These are phyloP conservation scores for Santalum album DNA, from an alignment of 164 flowering plant species.

Conservation along the genomic window DNA sequence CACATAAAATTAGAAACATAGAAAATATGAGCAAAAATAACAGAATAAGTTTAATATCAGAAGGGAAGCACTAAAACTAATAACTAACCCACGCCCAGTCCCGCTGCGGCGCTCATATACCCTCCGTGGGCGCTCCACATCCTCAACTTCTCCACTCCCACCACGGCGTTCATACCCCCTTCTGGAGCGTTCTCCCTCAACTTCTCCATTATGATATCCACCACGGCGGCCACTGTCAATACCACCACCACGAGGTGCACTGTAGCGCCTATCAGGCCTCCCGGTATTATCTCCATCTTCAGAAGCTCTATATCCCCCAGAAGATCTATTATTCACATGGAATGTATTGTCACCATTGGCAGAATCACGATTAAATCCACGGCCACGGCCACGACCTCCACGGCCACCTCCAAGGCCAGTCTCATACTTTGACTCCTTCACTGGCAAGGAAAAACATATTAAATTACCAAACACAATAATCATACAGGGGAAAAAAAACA, in stretches of 20 bases:
- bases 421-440: slow-evolving; percentile 30
- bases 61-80: slow-evolving; percentile 1
- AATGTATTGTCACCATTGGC: slow-evolving; percentile 11
- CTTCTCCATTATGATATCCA: too few relatives aligned
- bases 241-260: too few relatives aligned
- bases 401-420: slow-evolving; percentile 23
- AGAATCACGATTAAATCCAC: slow-evolving; percentile 19
- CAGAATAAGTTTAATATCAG: too few relatives aligned
- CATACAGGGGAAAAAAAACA: too few relatives aligned
- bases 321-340: slow-evolving; percentile 11
- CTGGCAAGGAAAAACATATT: too few relatives aligned
- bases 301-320: slow-evolving; percentile 15
- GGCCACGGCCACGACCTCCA: slow-evolving; percentile 19
- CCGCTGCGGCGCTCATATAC: slow-evolving; percentile 60
- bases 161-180: slow-evolving; percentile 27
- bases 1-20: too few relatives aligned
- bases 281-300: slow-evolving; percentile 20
- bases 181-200: too few relatives aligned
- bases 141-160: slow-evolving; percentile 38
- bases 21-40: too few relatives aligned
- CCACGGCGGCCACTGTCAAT: slow-evolving; percentile 23
- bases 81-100: slow-evolving; percentile 60
- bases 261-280: slow-evolving; percentile 24
- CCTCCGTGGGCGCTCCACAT: slow-evolving; percentile 46
- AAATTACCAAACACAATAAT: too few relatives aligned